Conservation (phyloP, 805 yeast species). For the Saccharomycopsis sp. region DNA sequence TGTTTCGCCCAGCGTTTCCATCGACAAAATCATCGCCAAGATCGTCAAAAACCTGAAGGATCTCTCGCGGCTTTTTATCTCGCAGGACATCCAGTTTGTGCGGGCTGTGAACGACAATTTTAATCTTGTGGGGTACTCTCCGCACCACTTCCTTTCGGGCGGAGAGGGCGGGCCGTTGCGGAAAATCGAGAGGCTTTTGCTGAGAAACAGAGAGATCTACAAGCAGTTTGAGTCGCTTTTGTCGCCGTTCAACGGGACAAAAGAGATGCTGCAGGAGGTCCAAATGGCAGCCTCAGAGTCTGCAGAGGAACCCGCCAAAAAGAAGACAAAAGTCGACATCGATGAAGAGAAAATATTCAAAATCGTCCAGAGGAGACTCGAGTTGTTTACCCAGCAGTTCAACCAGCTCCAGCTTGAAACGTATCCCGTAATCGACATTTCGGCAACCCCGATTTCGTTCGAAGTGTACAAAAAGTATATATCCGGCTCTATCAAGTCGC, state of each 20-base stretch:
- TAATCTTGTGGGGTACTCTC: not conserved
- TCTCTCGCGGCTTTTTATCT: slow-evolving; percentile 1
- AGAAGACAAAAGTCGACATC: not conserved
- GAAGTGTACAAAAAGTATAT: slow-evolving; percentile 11
- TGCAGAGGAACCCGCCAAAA: not conserved
- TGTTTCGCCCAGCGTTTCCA: slow-evolving; percentile 18
- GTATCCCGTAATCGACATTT: not conserved
- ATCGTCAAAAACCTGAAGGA: slow-evolving; percentile 17
- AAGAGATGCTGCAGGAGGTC: not conserved
- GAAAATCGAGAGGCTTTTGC: not conserved
- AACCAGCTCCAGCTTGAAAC: not conserved
- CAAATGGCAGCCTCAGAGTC: not conserved
- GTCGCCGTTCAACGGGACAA: not conserved
- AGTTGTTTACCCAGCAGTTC: not conserved
- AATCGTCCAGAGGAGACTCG: not conserved
- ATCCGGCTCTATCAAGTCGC: slow-evolving; percentile 9
- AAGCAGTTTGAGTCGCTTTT: not conserved
- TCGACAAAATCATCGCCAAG: slow-evolving; percentile 18
- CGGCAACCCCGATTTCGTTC: not conserved
- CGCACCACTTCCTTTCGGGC: not conserved
- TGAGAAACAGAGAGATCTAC: not conserved
- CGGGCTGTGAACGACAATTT: not conserved
- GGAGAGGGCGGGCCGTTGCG: not conserved
- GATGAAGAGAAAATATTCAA: not conserved
- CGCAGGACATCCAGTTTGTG: not conserved